These are phyloP conservation scores for Mucor irregularis DNA, from an alignment of 371 early-diverging fungal species.

Conservation along the genomic window DNA sequence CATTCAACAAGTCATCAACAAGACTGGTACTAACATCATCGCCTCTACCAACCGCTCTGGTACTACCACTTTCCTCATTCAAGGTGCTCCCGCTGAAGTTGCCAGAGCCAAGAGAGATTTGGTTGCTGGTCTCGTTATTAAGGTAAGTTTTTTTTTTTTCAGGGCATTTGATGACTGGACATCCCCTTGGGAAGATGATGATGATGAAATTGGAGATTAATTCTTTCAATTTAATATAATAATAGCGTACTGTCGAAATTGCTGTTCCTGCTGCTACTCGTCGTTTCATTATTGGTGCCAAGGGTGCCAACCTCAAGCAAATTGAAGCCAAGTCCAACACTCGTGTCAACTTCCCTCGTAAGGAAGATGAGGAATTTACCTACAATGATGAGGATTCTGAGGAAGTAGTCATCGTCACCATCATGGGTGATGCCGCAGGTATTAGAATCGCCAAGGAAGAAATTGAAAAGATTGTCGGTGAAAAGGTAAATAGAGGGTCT, in stretches of 20 bases:
- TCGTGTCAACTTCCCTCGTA: conserved; percentile 72
- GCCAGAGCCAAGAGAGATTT: conserved; percentile 82
- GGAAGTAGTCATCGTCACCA: conserved; percentile 63
- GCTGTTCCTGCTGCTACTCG: conserved; percentile 81
- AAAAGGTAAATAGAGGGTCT: conserved; percentile 52
- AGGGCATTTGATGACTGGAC: too few relatives aligned
- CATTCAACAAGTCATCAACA: conserved; percentile 69
- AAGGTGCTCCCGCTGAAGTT: conserved; percentile 78
- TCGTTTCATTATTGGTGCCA: conserved; percentile 83
- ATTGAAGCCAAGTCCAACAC: conserved; percentile 80
- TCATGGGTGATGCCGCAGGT: conserved; percentile 86
- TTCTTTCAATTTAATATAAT: not conserved
- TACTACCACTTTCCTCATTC: conserved; percentile 84
- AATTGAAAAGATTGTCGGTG: conserved; percentile 80
- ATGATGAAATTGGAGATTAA: not conserved
- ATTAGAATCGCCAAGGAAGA: conserved; percentile 84
- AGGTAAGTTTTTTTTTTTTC: conserved; percentile 48
- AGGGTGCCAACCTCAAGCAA: conserved; percentile 76
- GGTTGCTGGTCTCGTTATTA: conserved; percentile 69
- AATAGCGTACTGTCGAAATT: conserved; percentile 54
- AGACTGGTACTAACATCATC: conserved; percentile 83
- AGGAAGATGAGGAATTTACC: conserved; percentile 49
- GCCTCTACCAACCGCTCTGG: conserved; percentile 78
- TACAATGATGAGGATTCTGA: conserved; percentile 53
- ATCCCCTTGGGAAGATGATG: not conserved